Base-by-base conservation (phyloP, 768 basidiomycete genomes). In the Dentipellis sp. region DNA sequence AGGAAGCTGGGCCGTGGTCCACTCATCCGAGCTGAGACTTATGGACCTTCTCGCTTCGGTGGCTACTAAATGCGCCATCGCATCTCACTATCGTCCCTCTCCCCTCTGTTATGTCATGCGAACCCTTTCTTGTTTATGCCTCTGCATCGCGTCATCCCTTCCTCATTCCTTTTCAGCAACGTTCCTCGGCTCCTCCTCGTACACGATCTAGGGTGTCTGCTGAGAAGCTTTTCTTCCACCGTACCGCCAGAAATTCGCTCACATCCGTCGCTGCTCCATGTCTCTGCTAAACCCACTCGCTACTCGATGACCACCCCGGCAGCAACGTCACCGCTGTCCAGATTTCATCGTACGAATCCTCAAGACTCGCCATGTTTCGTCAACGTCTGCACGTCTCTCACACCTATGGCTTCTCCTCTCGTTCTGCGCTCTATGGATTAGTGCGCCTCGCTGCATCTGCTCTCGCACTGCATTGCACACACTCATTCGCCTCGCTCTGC, bases 1-100 rank as follows among this genome's bases (percentile, higher is more conserved):
- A 88, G 83, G 71, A 83, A 81, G 68, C 59, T 75, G 17, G 72
- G 66, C 1, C 48, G 56, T 39, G 71, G 66, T 29, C 75, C 78
- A 11, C 71, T 89, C 36, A 62, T 69, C 10, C 78, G 85, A 14
- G 79, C 86, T 1, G 86, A 89, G 68, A 88, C 88, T 3, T 88
- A 84, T 63, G 81, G 80, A 12, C 80, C 86, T 4, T 64, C 75
- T 22, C 78, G 83, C 54, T 76, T 86, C 77, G 70, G 39, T 8
- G 53, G 39, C 40, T 53, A 42, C 22, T 53, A 19, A 53, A 12
- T 16, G 35, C 29, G 12, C 8, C 11, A 14, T 36, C 36, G 51
- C 19, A 23, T n/a, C 36, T 29, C 29, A 29, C 29, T 6, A 29
- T 29, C 7, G 16, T 10, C 16, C 36, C 19, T 19, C n/a, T 38